phyloP scores from a whole-genome alignment of 345 rosid species.

The Hypericum perforatum region DNA sequence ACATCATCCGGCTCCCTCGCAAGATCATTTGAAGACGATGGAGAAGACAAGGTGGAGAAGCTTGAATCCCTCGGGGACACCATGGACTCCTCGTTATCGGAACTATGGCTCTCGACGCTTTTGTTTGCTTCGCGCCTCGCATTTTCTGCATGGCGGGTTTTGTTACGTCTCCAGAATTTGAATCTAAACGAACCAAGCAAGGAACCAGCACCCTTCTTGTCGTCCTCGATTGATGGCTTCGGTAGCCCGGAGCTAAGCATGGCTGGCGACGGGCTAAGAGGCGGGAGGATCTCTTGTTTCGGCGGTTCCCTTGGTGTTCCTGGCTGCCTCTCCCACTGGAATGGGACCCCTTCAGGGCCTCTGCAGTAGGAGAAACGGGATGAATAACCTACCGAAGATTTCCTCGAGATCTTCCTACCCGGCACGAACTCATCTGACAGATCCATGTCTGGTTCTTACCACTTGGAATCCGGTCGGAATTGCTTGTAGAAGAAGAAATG shows the following conservation, averaged over 20 bases:
- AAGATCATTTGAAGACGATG: conserved; percentile 18
- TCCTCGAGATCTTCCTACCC: conserved; percentile 15
- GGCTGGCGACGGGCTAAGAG: conserved; percentile 57
- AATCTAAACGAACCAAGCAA: conserved; percentile 22
- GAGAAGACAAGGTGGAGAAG: conserved; percentile 29
- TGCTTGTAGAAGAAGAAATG: too few species aligned
- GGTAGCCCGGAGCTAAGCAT: conserved; percentile 39
- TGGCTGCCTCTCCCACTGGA: conserved; percentile 35
- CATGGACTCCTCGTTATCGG: conserved; percentile 21
- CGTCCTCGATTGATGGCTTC: conserved; percentile 34
- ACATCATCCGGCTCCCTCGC: too few species aligned
- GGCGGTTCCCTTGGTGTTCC: conserved; percentile 27
- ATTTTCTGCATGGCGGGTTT: background rate
- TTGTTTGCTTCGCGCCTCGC: background rate
- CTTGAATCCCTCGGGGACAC: conserved; percentile 18
- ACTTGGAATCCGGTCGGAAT: too few species aligned
- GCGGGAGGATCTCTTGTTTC: conserved; percentile 9
- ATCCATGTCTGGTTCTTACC: too few species aligned
- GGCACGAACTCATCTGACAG: too few species aligned
- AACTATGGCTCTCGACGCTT: conserved; percentile 17
- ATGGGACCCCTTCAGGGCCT: conserved; percentile 30
- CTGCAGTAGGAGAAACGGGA: conserved; percentile 15
- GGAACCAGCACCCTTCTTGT: conserved; percentile 15
- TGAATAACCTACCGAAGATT: conserved; percentile 23
- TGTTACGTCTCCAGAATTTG: conserved; percentile 38